Evolutionary conservation across 148 eudicot species (phyloP).

Genomic region (Cornus controversa): DNA sequence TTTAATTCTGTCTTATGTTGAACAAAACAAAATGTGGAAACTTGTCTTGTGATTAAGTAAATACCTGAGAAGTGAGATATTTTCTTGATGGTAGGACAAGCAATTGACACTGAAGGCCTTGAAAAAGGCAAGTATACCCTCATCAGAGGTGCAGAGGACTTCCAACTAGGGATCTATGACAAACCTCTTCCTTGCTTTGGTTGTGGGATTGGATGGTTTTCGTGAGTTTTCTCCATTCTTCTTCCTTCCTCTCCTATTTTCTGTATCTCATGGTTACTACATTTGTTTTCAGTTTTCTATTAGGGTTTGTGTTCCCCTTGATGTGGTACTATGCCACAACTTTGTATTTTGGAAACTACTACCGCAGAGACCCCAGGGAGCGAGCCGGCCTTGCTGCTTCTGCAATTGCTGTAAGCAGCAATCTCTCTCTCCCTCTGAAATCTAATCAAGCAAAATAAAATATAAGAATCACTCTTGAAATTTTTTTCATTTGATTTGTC

Average conservation of each 20-base stretch:
- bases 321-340: constrained; percentile 88
- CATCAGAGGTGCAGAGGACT: constrained; percentile 67
- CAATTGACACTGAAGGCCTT: constrained; percentile 38
- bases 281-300: constrained; percentile 54
- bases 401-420: constrained; percentile 65
- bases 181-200: constrained; percentile 96
- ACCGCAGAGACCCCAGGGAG: constrained; percentile 93
- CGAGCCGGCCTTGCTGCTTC: constrained; percentile 98
- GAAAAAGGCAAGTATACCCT: constrained; percentile 73
- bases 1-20: not conserved
- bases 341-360: constrained; percentile 78
- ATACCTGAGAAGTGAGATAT: not conserved
- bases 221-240: constrained; percentile 49
- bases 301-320: constrained; percentile 66
- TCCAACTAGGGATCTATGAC: constrained; percentile 62
- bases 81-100: constrained; percentile 41
- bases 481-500: not conserved
- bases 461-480: not conserved
- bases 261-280: not conserved
- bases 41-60: not conserved
- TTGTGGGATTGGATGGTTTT: constrained; percentile 96
- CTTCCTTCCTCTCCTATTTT: not conserved
- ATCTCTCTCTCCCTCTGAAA: not conserved
- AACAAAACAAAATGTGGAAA: not conserved
- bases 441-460: not conserved